Conservation (phyloP, 2,329 filamentous ascomycete genomes). For the Aspergillus tamarii region DNA sequence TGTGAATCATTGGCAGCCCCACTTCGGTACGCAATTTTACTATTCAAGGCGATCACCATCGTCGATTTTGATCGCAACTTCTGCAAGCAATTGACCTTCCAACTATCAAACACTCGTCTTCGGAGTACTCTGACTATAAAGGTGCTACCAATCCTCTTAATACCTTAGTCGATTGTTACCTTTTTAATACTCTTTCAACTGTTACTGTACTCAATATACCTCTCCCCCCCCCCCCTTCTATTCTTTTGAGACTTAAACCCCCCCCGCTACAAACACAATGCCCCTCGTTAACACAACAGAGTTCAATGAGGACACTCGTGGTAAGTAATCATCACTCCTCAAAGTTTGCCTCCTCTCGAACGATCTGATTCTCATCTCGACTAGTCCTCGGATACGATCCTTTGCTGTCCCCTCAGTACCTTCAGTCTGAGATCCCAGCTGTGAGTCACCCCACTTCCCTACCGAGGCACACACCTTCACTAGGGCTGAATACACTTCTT, state of each 20-base stretch:
- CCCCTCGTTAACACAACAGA: slow-evolving; percentile 46
- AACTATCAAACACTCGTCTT: not conserved
- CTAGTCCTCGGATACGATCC: slow-evolving; percentile 92
- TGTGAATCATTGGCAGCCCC: slow-evolving; percentile 18
- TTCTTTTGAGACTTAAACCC: not conserved
- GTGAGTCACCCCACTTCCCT: slow-evolving; percentile 53
- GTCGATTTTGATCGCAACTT: slow-evolving; percentile 3
- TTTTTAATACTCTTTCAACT: not conserved
- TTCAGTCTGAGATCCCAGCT: slow-evolving; percentile 80
- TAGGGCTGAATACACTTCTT: not conserved
- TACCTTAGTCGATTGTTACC: not conserved
- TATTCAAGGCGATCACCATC: slow-evolving; percentile 9
- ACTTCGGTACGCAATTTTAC: slow-evolving; percentile 14
- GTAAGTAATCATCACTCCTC: slow-evolving; percentile 31
- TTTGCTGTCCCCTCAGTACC: slow-evolving; percentile 83
- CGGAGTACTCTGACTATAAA: not conserved
- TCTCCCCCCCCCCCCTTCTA: not conserved
- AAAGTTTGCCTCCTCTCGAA: not conserved
- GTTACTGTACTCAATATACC: not conserved
- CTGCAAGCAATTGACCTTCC: not conserved
- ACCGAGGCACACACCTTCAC: not conserved
- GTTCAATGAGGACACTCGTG: slow-evolving; percentile 50
- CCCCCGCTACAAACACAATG: slow-evolving; percentile 33
- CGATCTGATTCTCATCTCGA: slow-evolving; percentile 3
- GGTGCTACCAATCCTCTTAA: not conserved